Base-by-base conservation (phyloP, 1,139 yeast species). In the Waltiozyma solani region DNA sequence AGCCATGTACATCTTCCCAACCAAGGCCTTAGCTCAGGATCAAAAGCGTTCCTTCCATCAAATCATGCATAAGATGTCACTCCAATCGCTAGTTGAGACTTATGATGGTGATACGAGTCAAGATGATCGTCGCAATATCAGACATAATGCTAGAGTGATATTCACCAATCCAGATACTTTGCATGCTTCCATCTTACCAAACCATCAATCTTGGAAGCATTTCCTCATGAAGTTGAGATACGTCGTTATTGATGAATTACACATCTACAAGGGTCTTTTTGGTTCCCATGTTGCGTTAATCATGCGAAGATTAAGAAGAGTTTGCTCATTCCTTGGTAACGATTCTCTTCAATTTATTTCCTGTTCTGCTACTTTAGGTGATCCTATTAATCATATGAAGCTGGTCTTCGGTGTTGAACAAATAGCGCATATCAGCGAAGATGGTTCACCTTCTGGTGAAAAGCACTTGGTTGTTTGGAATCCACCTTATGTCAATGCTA, bases 11-110 rank as follows among this genome's bases (percentile, higher is more conserved):
- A 78, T 91, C 9, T 91, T 91, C 52, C 98, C 99, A 1, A 91
- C 99, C 0, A 91, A 91, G 53, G 98, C 99, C 0, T 65, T 91
- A 36, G 97, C 98, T 0, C 98, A 91, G 55, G 98, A 91, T 63
- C 99, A 91, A 59, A 80, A 79, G 51, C 66, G 95, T 37, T 79
- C 95, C 13, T 65, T 93, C 40, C 68, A 70, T 38, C 74, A 71
- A 25, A 63, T 87, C n/a, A 62, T 85, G 22, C 57, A 59, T 6
- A 57, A 61, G 31, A 63, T 79, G 34, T 69, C 69, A 1, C 42
- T 61, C 2, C 56, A 63, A 30, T 41, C 59, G 14, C 41, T 63
- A 5, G 83, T 81, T 1, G 89, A 82, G 37, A 84, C 97, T 0
- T 91, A 77, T 53, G 99, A 91, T 58, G 98, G 98, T 4, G 99